Conservation (phyloP, 2,329 filamentous ascomycete genomes). For the Westerdykella aurantiaca region DNA sequence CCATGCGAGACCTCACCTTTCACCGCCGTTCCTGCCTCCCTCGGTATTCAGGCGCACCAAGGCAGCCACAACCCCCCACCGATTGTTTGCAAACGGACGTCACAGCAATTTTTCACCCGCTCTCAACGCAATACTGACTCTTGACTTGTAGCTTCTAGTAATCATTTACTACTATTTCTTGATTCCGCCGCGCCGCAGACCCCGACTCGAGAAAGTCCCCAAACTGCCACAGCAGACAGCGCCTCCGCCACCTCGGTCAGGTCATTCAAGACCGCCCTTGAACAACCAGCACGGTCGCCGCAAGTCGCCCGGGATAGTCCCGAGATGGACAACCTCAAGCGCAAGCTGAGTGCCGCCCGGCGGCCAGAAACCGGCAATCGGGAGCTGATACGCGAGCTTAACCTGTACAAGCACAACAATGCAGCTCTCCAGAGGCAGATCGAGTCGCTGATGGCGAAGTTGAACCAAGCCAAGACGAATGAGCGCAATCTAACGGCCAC, state of each 20-base stretch:
- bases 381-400: constrained; percentile 35
- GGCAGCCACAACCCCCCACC: neutral
- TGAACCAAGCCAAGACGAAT: constrained; percentile 36
- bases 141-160: constrained; percentile 19
- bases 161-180: constrained; percentile 21
- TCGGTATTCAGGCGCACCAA: neutral
- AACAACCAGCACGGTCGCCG: constrained; percentile 23
- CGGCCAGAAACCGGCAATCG: constrained; percentile 30
- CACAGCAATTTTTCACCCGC: neutral
- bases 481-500: constrained; percentile 25
- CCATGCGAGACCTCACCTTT: neutral
- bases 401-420: constrained; percentile 34
- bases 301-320: constrained; percentile 15
- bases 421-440: constrained; percentile 34
- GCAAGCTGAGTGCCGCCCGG: constrained; percentile 31
- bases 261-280: constrained; percentile 18
- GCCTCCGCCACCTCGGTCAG: constrained; percentile 16
- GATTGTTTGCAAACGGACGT: neutral
- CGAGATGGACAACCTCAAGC: constrained; percentile 37
- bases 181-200: constrained; percentile 21
- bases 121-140: neutral
- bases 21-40: neutral
- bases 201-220: constrained; percentile 16
- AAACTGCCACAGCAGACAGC: constrained; percentile 12
- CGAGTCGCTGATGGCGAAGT: constrained; percentile 36